Evolutionary conservation across 2,329 filamentous ascomycete genomes (phyloP), one percentile per base, ranked within the genome.

Genomic region (Harringtonia aguacate): DNA sequence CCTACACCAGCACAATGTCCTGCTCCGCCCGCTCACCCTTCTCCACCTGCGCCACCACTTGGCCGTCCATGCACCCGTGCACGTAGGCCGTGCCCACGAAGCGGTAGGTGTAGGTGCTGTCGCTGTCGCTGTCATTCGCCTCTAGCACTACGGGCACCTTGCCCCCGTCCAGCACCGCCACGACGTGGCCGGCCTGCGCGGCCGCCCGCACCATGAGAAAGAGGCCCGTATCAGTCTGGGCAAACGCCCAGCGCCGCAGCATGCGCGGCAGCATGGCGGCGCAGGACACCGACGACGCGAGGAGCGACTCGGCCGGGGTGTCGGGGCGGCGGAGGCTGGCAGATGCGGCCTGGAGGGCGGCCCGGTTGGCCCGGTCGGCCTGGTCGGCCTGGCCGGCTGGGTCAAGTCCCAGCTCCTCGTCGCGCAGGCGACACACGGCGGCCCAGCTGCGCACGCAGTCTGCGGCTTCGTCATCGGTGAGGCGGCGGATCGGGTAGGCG

Each of bases 51-150:
- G 17, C 28, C 15, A 48, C 37, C 4, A 46, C 48, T 41, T 53
- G 46, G 31, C 51, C 48, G 35, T 54, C 52, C 53, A 55, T 54
- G 47, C 51, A 53, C 2, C 52, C 53, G 31, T 56, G 52, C 29
- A 54, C 53, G 38, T 55, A 55, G 8, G 43, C 48, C 4, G 39
- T 36, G 20, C 39, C 42, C 3, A 52, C 41, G 18, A 45, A 39
- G 8, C 36, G 29, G 39, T 42, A 46, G 18, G 38, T 30, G 20
- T 14, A 29, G 14, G 29, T 39, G n/a, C 8, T 28, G 30, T 34
- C 21, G 17, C 31, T 20, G 6, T 15, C n/a, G 7, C 12, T 22
- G 8, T 45, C 37, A 15, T 31, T 31, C 15, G 34, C 30, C 34
- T 41, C 38, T 18, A 47, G 36, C 18, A 47, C 35, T 6, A 47